Base-by-base conservation (phyloP, 2,329 filamentous ascomycete species). In the Fusarium udum region DNA sequence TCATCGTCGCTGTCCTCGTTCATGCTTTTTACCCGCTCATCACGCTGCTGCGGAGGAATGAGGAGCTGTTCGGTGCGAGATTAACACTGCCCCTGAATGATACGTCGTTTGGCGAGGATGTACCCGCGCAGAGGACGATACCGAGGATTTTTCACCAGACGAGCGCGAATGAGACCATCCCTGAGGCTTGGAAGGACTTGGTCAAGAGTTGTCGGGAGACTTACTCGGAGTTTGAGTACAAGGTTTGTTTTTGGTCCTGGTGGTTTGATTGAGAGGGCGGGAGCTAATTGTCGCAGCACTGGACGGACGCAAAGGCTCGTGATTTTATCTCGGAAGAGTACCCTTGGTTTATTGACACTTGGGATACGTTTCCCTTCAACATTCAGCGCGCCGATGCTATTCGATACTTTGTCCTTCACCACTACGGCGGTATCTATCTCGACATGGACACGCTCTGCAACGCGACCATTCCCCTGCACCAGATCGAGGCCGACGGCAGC, bases 101-200 rank as follows among this genome's bases (percentile, higher is more conserved):
- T 93, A 83, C 90, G 91, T 79, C 92, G 90, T 22, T 61, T 31
- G 37, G 10, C n/a, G 28, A 56, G 55, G 55, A 58, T 28, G 7
- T 65, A 7, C 92, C 92, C 80, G 89, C 87, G 77, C 92, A 93
- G 78, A 88, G 91, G 65, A 89, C 87, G 65, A 91, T 94, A 55
- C 92, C 92, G 58, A 92, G 92, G 81, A 93, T 94, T 77, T 92
- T 94, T 45, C 92, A 94, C 83, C 92, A 93, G 79, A 93, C 92
- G 11, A 92, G 91, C 81, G 88, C 88, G 77, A 93, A 93, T 79
- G 88, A 91, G 63, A 89, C 86, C 48, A 90, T 94, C 43, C 92
- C 92, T 0, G 84, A 83, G 51, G 87, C 90, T 60, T 94, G 92
- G 92, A 82, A 85, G 65, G 86, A 85, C 15, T 87, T 91, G 37